Evolutionary conservation across 345 rosid genomes (phyloP), one percentile per base, ranked within the genome.

Genomic region (Iberis pinnata): DNA sequence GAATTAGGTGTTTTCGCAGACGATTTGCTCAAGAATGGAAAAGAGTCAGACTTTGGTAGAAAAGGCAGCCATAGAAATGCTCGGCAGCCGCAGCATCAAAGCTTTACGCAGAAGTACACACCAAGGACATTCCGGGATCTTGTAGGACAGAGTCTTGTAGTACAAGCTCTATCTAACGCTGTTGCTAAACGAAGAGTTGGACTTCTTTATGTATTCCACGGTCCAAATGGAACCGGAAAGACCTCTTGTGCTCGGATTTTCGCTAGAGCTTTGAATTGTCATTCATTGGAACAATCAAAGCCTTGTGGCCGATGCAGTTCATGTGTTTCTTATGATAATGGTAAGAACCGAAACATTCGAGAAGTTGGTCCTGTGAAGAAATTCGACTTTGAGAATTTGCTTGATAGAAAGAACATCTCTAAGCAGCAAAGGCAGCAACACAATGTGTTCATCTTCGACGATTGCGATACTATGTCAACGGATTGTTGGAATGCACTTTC

Each of bases 191-290:
- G 75, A 49, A 93, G 82, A 76, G 80, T 93, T 40, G 99, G 95
- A 14, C 70, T 88, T 50, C 84, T 93, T 12, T 93, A 88, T 50
- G 95, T 84, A 13, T 88, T 93, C 53, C 78, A 93, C 8, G 99
- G 99, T 36, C 95, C 97, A 68, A 96, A 82, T 49, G 99, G 99
- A 42, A 88, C 97, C 2, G 99, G 99, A 19, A 93, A 88, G 66
- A 86, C 97, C 18, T 93, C 92, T 0, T 86, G 97, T 54, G 99
- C 99, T 38, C 81, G 97, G 17, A 71, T 83, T 29, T 83, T 93
- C 48, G 89, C 99, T 27, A 73, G 82, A 63, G 99, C 94, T 52
- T 80, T 93, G 67, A 93, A 88, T 59, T 93, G 99, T 61, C 92
- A 78, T 40, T 82, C 95, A 36, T 14, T 44, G 19, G 95, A 86